Percentiles rank a stretch among this genome's conserved stretches.
Evolutionary conservation across 1,284 basidiomycete genomes (phyloP).

Genomic region (Malassezia dermatis): DNA sequence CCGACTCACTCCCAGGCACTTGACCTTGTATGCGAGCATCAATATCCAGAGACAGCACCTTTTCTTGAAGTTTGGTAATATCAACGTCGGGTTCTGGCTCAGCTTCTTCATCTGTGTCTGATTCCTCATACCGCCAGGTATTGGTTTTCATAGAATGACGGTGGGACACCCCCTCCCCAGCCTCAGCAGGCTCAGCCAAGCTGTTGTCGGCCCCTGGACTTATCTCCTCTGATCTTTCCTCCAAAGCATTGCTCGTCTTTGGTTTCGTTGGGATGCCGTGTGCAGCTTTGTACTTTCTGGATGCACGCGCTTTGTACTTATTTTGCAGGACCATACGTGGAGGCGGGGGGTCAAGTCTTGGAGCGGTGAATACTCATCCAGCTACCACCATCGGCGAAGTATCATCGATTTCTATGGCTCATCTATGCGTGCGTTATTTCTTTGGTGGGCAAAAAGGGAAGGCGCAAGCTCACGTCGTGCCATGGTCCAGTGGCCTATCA

Average conservation of each 20-base stretch:
- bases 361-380: too few relatives aligned
- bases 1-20: conserved; percentile 15
- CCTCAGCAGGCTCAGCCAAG: neutral
- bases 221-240: neutral
- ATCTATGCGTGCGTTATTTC: too few relatives aligned
- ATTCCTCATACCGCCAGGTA: conserved; percentile 13
- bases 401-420: too few relatives aligned
- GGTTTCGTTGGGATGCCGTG: neutral
- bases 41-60: conserved; percentile 28
- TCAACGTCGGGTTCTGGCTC: conserved; percentile 44
- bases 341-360: neutral
- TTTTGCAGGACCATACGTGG: conserved; percentile 42
- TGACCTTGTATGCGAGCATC: conserved; percentile 21
- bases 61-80: conserved; percentile 26
- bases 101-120: conserved; percentile 18
- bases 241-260: neutral
- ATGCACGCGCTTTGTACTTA: conserved; percentile 46
- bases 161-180: too few relatives aligned
- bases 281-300: conserved; percentile 29
- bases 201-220: neutral
- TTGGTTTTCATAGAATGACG: neutral
- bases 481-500: too few relatives aligned
- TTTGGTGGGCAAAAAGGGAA: neutral
- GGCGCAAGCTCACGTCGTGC: neutral
- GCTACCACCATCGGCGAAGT: too few relatives aligned